Base-by-base conservation (phyloP, 495 filamentous ascomycete genomes). In the Talaromyces wortmannii region DNA sequence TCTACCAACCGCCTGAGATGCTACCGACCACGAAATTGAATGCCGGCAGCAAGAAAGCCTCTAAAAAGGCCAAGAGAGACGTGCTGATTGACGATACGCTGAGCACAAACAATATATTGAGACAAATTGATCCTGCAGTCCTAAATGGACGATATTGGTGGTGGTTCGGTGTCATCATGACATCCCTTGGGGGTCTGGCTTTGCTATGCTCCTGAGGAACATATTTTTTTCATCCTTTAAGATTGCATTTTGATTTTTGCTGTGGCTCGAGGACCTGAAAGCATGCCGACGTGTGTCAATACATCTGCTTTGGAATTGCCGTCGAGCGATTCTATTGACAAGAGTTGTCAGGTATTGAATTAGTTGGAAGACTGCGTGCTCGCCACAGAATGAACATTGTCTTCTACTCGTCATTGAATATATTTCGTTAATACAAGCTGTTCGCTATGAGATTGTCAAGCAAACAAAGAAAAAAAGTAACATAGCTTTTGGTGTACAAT, bases 121-220 rank as follows among this genome's bases (percentile, higher is more conserved):
- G 71, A 48, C 66, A 64, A 6, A 75, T 73, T 32, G 68, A 80
- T 30, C 60, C 78, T 12, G 67, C 83, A 43, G 75, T 82, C 59
- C 78, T 80, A 3, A 78, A 87, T 40, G 36, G 36, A 10, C 1
- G 8, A 50, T 72, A 71, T 32, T 78, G 79, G 73, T 86, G 85
- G 82, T 90, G 87, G 86, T 69, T 87, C 55, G 87, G 88, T 12
- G 67, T 90, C 10, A 68, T 81, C 48, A 74, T 87, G 73, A 87
- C 80, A n/a, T 79, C 80, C 11, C 59, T 86, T 31, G 86, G 88
- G 7, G 74, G 72, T 0, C 48, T 69, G 30, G 61, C 65, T 5
- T 55, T 75, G 32, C 67, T 73, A 50, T 70, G 62, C 36, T 70
- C 71, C 8, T 75, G 47, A 48, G 61, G 40, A 40, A 23, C 23